phyloP scores from a whole-genome alignment of 2,329 filamentous ascomycete species.

The Trichoderma gracile region DNA sequence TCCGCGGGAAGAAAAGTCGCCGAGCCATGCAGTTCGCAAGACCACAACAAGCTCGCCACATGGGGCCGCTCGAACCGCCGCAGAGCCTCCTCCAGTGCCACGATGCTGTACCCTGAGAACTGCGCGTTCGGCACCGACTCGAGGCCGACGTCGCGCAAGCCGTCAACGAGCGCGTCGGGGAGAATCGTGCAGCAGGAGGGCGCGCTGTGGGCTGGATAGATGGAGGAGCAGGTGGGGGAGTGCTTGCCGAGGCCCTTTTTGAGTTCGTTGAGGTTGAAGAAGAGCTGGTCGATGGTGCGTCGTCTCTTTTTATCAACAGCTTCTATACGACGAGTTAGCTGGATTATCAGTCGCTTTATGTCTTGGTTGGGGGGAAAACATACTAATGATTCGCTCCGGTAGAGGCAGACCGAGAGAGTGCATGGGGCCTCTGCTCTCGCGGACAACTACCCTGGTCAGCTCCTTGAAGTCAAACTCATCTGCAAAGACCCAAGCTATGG shows the following conservation, averaged over 20 bases:
- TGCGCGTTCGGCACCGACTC: neutral
- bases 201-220: neutral
- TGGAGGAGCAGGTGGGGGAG: neutral
- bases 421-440: constrained; percentile 10
- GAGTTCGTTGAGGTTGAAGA: neutral
- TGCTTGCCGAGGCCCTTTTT: neutral
- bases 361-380: neutral
- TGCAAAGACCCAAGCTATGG: constrained; percentile 7
- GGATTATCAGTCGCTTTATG: no score
- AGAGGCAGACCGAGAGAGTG: constrained; percentile 6
- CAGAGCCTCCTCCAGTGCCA: neutral
- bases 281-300: neutral
- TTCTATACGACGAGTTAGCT: neutral
- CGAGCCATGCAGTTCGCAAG: neutral
- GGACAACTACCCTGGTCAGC: neutral
- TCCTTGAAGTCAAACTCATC: neutral
- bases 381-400: constrained; percentile 4
- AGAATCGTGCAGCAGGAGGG: neutral
- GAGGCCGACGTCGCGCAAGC: neutral
- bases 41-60: neutral
- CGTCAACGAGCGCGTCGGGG: neutral
- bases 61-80: neutral
- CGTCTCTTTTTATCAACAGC: neutral
- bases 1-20: neutral
- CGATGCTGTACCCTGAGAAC: neutral